These are phyloP conservation scores for Apiospora hydei DNA, from an alignment of 2,329 filamentous ascomycete species.

Conservation along the genomic window DNA sequence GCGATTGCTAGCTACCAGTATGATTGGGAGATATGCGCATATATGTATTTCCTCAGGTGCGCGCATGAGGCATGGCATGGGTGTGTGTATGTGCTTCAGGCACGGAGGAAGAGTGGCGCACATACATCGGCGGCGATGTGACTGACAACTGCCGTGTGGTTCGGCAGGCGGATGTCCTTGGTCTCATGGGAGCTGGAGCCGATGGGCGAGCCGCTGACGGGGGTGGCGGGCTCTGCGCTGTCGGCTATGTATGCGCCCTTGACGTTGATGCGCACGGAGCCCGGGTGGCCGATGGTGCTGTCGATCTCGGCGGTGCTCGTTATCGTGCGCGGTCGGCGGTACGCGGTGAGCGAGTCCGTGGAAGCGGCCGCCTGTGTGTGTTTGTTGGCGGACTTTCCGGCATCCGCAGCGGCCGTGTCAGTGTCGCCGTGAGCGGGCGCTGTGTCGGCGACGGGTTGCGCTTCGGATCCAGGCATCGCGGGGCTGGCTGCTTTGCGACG, in stretches of 20 bases:
- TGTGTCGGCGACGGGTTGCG: not conserved
- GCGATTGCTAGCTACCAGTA: constrained; percentile 22
- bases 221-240: constrained; percentile 67
- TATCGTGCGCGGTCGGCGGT: constrained; percentile 45
- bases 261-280: constrained; percentile 92
- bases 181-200: constrained; percentile 67
- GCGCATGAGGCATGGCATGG: not conserved
- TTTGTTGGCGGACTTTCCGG: not conserved
- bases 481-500: constrained; percentile 13
- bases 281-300: constrained; percentile 67
- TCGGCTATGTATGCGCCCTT: constrained; percentile 96
- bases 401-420: not conserved
- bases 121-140: constrained; percentile 95
- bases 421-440: constrained; percentile 3
- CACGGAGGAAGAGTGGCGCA: constrained; percentile 33
- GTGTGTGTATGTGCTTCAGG: not conserved
- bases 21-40: not conserved
- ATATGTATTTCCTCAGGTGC: not conserved
- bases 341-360: constrained; percentile 28
- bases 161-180: constrained; percentile 93
- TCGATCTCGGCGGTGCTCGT: constrained; percentile 65
- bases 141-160: constrained; percentile 93
- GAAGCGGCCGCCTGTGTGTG: not conserved
- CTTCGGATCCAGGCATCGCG: constrained; percentile 7
- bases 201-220: constrained; percentile 54